These are phyloP conservation scores for Acanthamoeba lenticulata DNA, from an alignment of 208 protist species.

Conservation along the genomic window DNA sequence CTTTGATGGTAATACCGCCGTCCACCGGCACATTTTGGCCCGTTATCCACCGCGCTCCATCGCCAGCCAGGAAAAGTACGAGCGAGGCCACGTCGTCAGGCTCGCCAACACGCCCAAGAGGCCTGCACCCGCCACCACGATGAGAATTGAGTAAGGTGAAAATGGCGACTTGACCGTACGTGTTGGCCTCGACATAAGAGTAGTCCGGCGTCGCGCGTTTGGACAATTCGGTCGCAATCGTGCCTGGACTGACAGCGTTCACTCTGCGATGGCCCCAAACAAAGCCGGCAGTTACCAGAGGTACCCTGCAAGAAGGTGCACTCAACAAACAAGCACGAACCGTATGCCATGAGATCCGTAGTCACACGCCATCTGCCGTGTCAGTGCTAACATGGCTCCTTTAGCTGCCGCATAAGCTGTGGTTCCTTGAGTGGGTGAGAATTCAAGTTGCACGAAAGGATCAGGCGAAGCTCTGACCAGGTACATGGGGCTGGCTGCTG, in stretches of 20 bases:
- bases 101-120: neutral
- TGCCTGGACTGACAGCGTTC: conserved; percentile 7
- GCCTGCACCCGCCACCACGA: neutral
- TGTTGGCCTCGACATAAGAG: conserved; percentile 16
- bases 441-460: neutral
- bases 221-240: neutral
- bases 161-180: neutral
- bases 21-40: conserved; percentile 34
- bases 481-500: neutral
- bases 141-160: neutral
- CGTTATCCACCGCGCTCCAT: neutral
- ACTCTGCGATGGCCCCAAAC: neutral
- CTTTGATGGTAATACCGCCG: conserved; percentile 32
- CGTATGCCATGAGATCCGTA: neutral
- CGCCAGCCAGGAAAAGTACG: conserved; percentile 18
- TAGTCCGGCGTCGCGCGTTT: neutral
- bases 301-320: neutral
- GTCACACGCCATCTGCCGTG: conserved; percentile 25
- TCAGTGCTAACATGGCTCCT: neutral
- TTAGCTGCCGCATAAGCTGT: conserved; percentile 2
- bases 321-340: neutral
- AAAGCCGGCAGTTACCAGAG: neutral
- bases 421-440: neutral
- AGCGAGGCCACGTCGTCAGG: neutral
- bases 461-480: neutral